phyloP scores from a whole-genome alignment of 2,329 filamentous ascomycete genomes.

The Elsinoe fawcettii region DNA sequence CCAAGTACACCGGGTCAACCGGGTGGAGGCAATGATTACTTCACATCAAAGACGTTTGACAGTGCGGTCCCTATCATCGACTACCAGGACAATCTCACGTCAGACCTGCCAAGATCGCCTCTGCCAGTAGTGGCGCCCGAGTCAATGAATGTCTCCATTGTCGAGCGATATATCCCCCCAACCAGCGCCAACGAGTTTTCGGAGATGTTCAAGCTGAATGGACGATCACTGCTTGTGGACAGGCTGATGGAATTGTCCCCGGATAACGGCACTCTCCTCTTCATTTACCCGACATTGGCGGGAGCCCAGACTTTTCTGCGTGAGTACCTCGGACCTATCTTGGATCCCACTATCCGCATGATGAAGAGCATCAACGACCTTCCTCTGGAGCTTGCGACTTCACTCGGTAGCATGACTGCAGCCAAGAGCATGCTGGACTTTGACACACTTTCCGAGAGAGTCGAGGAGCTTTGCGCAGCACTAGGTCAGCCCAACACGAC shows the following conservation, averaged over 20 bases:
- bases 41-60: conserved; percentile 54
- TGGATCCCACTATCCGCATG: conserved; percentile 53
- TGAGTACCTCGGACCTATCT: conserved; percentile 52
- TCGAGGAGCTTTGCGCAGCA: conserved; percentile 22
- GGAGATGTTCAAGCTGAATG: conserved; percentile 49
- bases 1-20: conserved; percentile 49
- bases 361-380: conserved; percentile 53
- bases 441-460: conserved; percentile 37
- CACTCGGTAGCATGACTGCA: conserved; percentile 47
- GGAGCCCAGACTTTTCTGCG: conserved; percentile 53
- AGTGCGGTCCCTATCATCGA: conserved; percentile 53
- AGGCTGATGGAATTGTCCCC: conserved; percentile 53
- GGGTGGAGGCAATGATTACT: conserved; percentile 51
- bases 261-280: conserved; percentile 49
- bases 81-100: conserved; percentile 48
- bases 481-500: conserved; percentile 24
- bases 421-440: conserved; percentile 50
- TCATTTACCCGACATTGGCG: conserved; percentile 54
- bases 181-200: conserved; percentile 50
- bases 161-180: conserved; percentile 60
- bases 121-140: conserved; percentile 52
- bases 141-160: conserved; percentile 52
- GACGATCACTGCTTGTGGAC: conserved; percentile 53
- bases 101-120: conserved; percentile 42
- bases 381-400: conserved; percentile 48